Evolutionary conservation across 2,329 filamentous ascomycete species (phyloP), one percentile per base, ranked within the genome.

Genomic region (Xylariaceae sp.): DNA sequence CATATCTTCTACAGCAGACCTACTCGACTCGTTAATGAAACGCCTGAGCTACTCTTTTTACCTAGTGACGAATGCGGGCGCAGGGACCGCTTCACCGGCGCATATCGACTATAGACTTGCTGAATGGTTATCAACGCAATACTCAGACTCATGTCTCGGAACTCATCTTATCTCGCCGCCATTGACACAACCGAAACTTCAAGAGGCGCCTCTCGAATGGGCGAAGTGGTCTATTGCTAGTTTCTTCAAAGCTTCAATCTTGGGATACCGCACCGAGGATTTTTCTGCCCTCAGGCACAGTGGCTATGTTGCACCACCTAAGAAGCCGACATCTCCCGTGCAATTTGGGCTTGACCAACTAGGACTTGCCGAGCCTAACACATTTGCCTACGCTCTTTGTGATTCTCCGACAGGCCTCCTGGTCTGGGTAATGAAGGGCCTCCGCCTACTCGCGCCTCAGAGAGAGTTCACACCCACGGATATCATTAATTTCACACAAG

Each of bases 131-230:
- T 81, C 83, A 1, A 70, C 78, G 6, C 69, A 73, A 6, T 76
- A 83, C 56, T 59, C 75, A 0, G 69, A 77, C 14, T 81, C 78
- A 31, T 88, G 86, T 65, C 63, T 86, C 4, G 87, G 84, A 0
- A 76, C 83, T 1, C 85, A 89, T 69, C 78, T 88, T 3, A 79
- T 87, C 37, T 82, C 83, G 9, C 86, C 87, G 2, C 76, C 80
- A 0, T 73, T 88, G 11, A 68, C 69, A 1, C 68, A 76, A 29
- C 87, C 87, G 2, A 80, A 65, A 8, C 61, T 79, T 1, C 71
- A 73, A 16, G 69, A 71, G 2, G 75, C 78, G 1, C 78, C 79
- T 0, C 56, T 78, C 21, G 77, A 76, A 23, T 88, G 81, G 79
- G 61, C 79, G 7, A 86, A 83, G 65, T 87, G 84, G 76, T 78